Percentiles rank a stretch among this genome's conserved stretches.
Evolutionary conservation across 768 basidiomycete species (phyloP).

Genomic region (Ramaria rubella): DNA sequence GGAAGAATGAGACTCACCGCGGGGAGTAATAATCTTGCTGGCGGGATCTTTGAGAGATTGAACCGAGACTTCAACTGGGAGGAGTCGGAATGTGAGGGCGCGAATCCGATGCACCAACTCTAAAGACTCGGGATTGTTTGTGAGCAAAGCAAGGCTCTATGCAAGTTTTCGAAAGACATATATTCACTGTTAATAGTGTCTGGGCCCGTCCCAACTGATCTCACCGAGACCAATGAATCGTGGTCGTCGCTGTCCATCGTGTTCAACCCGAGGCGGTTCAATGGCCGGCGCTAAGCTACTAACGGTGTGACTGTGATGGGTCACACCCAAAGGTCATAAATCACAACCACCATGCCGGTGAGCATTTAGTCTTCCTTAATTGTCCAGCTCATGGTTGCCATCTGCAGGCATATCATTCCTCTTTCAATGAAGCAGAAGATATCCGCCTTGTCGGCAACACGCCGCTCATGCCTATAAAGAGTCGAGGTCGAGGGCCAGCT

Average conservation of each 20-base stretch:
- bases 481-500: constrained; percentile 88
- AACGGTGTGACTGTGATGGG: not conserved
- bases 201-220: constrained; percentile 51
- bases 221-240: constrained; percentile 38
- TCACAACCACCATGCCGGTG: constrained; percentile 20
- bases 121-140: constrained; percentile 22
- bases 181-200: constrained; percentile 70
- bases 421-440: constrained; percentile 82
- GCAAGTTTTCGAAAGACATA: not conserved
- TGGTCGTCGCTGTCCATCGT: constrained; percentile 31
- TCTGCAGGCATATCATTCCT: constrained; percentile 88
- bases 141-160: not conserved
- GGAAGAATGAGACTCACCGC: constrained; percentile 15
- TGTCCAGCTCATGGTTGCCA: not conserved
- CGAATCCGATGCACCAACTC: constrained; percentile 79
- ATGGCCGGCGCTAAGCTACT: not conserved
- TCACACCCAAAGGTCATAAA: constrained; percentile 3
- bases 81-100: constrained; percentile 62
- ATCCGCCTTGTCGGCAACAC: constrained; percentile 84
- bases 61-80: constrained; percentile 76
- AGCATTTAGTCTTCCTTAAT: constrained; percentile 3
- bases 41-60: constrained; percentile 65
- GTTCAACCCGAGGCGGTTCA: not conserved
- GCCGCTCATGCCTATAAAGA: constrained; percentile 83
- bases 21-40: constrained; percentile 74